Conservation (phyloP, 2,329 filamentous ascomycete genomes). For the Colletotrichum sp. region DNA sequence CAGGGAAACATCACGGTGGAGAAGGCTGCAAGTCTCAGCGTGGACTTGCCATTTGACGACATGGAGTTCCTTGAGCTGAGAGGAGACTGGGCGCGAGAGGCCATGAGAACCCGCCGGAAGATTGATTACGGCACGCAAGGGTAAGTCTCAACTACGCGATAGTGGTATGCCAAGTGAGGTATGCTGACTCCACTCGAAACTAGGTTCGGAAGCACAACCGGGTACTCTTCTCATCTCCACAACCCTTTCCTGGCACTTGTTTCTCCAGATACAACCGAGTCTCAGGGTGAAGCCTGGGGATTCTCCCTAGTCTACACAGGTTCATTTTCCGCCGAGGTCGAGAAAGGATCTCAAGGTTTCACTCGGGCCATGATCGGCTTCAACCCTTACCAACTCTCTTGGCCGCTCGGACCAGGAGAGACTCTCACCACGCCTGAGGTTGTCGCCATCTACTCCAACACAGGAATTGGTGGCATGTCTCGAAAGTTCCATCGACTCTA, state of each 20-base stretch:
- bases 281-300: conserved; percentile 65
- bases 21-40: conserved; percentile 63
- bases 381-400: conserved; percentile 65
- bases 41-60: conserved; percentile 64
- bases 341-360: conserved; percentile 66
- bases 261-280: conserved; percentile 62
- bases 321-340: conserved; percentile 65
- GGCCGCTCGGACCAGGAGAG: conserved; percentile 59
- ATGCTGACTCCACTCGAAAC: background rate
- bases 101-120: conserved; percentile 56
- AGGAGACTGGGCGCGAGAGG: conserved; percentile 68
- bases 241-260: conserved; percentile 68
- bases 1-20: conserved; percentile 56
- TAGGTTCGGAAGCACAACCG: conserved; percentile 66
- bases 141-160: conserved; percentile 33
- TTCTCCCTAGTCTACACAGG: conserved; percentile 70
- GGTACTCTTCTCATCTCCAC: conserved; percentile 68
- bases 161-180: accelerated
- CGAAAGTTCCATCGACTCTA: conserved; percentile 66
- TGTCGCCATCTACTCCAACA: conserved; percentile 63
- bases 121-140: conserved; percentile 62
- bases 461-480: conserved; percentile 66
- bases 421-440: conserved; percentile 66
- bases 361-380: conserved; percentile 65
- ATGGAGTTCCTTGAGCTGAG: conserved; percentile 66